phyloP scores from a whole-genome alignment of 805 yeast species.

The Candida coleopterorum region DNA sequence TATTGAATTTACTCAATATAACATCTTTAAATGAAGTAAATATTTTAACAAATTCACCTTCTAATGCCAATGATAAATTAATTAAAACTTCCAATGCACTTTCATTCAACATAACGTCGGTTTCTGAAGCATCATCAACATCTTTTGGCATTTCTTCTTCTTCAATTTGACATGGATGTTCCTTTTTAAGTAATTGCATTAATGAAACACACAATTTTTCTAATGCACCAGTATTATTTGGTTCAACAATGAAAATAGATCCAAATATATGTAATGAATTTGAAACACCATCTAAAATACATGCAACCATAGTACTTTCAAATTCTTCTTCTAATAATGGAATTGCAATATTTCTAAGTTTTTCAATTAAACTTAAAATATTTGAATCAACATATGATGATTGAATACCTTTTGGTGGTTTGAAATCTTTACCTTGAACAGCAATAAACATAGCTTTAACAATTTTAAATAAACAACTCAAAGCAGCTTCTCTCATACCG shows the following conservation, averaged over 20 bases:
- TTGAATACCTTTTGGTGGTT: conserved; percentile 58
- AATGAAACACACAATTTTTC: conserved; percentile 69
- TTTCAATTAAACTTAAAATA: conserved; percentile 54
- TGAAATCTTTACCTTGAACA: conserved; percentile 41
- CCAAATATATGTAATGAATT: conserved; percentile 71
- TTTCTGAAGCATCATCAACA: conserved; percentile 45
- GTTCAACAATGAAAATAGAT: conserved; percentile 63
- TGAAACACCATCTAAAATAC: conserved; percentile 68
- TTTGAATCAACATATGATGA: conserved; percentile 56
- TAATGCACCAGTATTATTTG: conserved; percentile 45
- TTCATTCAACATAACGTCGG: conserved; percentile 69
- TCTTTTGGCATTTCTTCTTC: conserved; percentile 57
- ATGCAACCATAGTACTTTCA: conserved; percentile 76
- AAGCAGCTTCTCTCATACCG: conserved; percentile 86
- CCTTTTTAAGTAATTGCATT: conserved; percentile 69
- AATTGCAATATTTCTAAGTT: conserved; percentile 64
- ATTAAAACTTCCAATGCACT: conserved; percentile 83
- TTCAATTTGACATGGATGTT: conserved; percentile 78
- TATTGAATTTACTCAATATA: conserved; percentile 51
- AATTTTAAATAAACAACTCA: conserved; percentile 78
- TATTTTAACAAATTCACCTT: conserved; percentile 68
- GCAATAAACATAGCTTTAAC: conserved; percentile 63
- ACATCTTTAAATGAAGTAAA: conserved; percentile 68
- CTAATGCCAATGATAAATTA: conserved; percentile 70
- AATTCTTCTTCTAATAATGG: conserved; percentile 69